Evolutionary conservation across 2,329 filamentous ascomycete genomes (phyloP), one percentile per base, ranked within the genome.

Genomic region (Fusarium pseudoanthophilum): DNA sequence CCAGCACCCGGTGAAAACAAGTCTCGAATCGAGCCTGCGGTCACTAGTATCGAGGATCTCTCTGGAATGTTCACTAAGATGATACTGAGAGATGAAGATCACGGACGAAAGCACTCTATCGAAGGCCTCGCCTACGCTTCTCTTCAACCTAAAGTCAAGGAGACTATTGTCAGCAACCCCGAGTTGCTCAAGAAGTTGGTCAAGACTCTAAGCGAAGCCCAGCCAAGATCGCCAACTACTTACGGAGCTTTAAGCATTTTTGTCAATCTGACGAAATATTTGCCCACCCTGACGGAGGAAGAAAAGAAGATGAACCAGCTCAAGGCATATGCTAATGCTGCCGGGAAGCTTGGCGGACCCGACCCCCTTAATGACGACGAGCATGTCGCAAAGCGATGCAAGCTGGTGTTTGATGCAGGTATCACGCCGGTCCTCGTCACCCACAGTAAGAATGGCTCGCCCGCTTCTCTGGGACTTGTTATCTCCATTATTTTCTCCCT

Each of bases 91-190:
- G 86, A 89, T 49, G 86, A 90, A 49, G 86, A 89, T 39, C 84
- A 86, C 60, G 87, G 86, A 71, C 87, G 88, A 69, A 89, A 92
- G 76, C 91, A 93, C 78, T 92, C 93, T 2, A 90, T 98, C 61
- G 96, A 99, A 83, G 96, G 95, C 11, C 85, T 99, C 68, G 96
- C 95, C 20, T 98, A 97, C 80, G 92, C 95, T 9, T 97, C 95
- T 15, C 87, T 98, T 42, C 94, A 94, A 77, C 90, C 95, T 11
- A 91, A 90, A 67, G 90, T 98, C 65, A 97, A 97, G 81, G 94
- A 98, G 80, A 89, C 91, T 55, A 86, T 98, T 15, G 90, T 91
- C 18, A 87, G 87, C 55, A 92, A 98, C 78, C 80, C 85, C 8
- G 82, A 85, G 13, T 91, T 98, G 53, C 83, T 98, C 36, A 89